These are phyloP conservation scores for Amborella trichopoda DNA, from an alignment of 164 flowering plant species.

Conservation along the genomic window DNA sequence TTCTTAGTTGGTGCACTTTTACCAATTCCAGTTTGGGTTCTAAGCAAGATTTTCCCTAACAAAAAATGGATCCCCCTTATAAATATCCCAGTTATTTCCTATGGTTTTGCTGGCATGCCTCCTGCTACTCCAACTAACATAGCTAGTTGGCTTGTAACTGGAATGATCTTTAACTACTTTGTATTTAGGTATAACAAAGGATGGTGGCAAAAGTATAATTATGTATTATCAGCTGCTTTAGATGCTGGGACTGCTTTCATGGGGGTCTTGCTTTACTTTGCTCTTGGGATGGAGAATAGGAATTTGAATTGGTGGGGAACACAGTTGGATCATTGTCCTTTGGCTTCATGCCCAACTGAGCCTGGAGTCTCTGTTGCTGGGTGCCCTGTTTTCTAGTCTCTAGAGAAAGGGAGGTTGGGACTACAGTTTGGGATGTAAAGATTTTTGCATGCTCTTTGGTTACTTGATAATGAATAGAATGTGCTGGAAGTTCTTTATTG, in stretches of 20 bases:
- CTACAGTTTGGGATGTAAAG: too few relatives aligned
- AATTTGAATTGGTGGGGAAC: constrained; percentile 87
- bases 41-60: constrained; percentile 71
- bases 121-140: constrained; percentile 94
- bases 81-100: constrained; percentile 79
- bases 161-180: constrained; percentile 75
- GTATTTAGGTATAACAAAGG: constrained; percentile 58
- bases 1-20: constrained; percentile 80
- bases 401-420: too few relatives aligned
- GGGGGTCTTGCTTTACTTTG: constrained; percentile 76
- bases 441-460: too few relatives aligned
- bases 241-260: constrained; percentile 97
- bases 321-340: constrained; percentile 68
- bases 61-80: constrained; percentile 91
- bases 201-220: constrained; percentile 93
- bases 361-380: constrained; percentile 64
- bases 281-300: constrained; percentile 41
- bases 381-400: constrained; percentile 48
- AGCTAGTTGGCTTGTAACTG: constrained; percentile 90
- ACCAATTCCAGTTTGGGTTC: constrained; percentile 80
- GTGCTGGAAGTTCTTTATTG: too few relatives aligned
- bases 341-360: constrained; percentile 74
- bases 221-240: constrained; percentile 81
- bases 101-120: constrained; percentile 93
- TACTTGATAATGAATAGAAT: too few relatives aligned